Percentiles rank a stretch among this genome's conserved stretches.
Evolutionary conservation across 345 rosid species (phyloP).

Genomic region (Boechera divaricarpa): DNA sequence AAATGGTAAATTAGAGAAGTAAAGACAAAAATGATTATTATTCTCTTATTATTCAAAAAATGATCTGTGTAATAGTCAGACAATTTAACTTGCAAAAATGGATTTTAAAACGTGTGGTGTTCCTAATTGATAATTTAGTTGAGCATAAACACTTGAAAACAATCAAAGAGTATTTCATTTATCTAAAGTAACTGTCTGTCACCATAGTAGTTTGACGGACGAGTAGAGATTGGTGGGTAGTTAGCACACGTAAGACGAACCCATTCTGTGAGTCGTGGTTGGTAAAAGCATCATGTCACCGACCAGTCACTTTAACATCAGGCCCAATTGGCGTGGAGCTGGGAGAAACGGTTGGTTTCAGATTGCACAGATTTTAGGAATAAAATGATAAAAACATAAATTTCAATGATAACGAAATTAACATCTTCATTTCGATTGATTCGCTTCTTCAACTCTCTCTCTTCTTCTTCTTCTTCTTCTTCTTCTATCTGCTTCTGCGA

Average conservation of each 20-base stretch:
- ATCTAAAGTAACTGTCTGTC: slow-evolving; percentile 15
- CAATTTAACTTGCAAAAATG: slow-evolving; percentile 28
- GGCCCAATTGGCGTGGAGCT: slow-evolving; percentile 39
- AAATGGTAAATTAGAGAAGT: background rate
- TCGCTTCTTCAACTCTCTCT: slow-evolving; percentile 28
- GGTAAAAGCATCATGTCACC: slow-evolving; percentile 31
- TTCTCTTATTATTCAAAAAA: background rate
- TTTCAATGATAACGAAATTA: slow-evolving; percentile 38
- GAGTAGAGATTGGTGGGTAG: slow-evolving; percentile 12
- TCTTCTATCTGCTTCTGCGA: slow-evolving; percentile 21
- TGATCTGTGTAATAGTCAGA: background rate
- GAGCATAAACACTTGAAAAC: background rate
- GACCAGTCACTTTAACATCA: slow-evolving; percentile 33
- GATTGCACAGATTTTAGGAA: background rate
- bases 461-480: background rate
- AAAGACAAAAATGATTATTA: background rate
- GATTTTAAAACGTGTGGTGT: slow-evolving; percentile 1
- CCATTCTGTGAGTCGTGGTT: background rate
- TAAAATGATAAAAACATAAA: background rate
- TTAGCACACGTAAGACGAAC: background rate
- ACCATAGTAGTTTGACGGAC: slow-evolving; percentile 17
- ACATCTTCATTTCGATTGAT: slow-evolving; percentile 35
- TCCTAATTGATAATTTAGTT: slow-evolving; percentile 1
- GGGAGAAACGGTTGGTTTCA: slow-evolving; percentile 39
- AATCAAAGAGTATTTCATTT: background rate